Base-by-base conservation (phyloP, 2,329 filamentous ascomycete genomes). In the Ascomycota sp. region DNA sequence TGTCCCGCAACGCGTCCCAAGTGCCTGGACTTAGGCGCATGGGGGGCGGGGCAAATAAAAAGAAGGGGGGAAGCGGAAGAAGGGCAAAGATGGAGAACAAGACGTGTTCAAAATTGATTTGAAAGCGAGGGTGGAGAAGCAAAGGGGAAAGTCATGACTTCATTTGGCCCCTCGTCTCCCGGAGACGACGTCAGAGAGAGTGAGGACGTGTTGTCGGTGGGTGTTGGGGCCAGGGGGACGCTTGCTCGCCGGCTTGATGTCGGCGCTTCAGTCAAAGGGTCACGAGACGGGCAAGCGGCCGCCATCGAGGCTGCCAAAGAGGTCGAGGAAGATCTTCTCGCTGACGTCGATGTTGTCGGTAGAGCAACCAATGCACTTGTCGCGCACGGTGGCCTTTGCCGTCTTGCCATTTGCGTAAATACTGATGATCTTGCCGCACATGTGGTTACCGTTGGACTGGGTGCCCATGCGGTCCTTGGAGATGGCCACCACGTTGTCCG, bases 311-410 rank as follows among this genome's bases (percentile, higher is more conserved):
- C 50, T 44, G 32, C 52, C 59, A 29, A 55, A 62, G 31, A 78
- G 55, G 13, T 60, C 53, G n/a, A 42, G 37, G 51, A 72, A 76
- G 36, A 64, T 52, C 40, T 61, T 57, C 35, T 58, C 51, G 38
- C 63, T 68, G 39, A 75, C 59, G 43, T 82, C 76, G 29, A 82
- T 65, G 41, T 61, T 56, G 25, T 47, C 38, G 22, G 41, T 30
- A 29, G 30, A 43, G 50, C 80, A 89, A 41, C 74, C 73, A 53
- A 67, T 65, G 61, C 80, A 89, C 57, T 79, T 81, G 58, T 89
- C 80, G 30, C 63, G 64, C 36, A 85, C 67, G 4, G 42, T 63
- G 36, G 69, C 78, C 3, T 50, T 57, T 40, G 57, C 47, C 2
- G 60, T 61, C 48, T 65, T 65, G 48, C 76, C 76, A 29, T 63